A percentile compares a stretch with the other conserved stretches of the same genome.
Conservation (phyloP, 371 early-diverging fungal genomes). For the Nosema muscidifuracis region DNA sequence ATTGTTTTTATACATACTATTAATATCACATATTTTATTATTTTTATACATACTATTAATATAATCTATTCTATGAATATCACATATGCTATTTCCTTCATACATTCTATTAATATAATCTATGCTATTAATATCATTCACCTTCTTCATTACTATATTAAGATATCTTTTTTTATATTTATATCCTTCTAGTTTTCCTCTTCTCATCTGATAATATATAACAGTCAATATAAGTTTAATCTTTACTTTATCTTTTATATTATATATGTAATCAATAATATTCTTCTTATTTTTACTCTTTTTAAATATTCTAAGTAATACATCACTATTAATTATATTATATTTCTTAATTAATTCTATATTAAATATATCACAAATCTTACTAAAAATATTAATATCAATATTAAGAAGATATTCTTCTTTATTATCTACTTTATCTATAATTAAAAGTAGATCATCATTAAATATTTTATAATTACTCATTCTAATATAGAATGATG, state of each 20-base stretch:
- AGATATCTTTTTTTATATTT: not conserved
- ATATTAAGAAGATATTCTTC: constrained; percentile 1
- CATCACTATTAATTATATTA: not conserved
- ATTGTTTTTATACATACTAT: too few relatives aligned
- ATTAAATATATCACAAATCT: not conserved
- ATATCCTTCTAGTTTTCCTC: not conserved
- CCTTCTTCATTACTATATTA: not conserved
- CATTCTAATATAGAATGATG: too few relatives aligned
- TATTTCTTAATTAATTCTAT: not conserved
- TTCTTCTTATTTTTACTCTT: not conserved
- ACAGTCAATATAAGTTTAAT: not conserved
- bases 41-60: too few relatives aligned
- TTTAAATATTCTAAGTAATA: not conserved
- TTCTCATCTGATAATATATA: not conserved
- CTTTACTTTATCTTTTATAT: not conserved
- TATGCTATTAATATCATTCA: too few relatives aligned
- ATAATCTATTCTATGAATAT: too few relatives aligned
- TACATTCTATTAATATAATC: too few relatives aligned
- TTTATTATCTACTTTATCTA: too few relatives aligned
- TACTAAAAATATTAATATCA: not conserved
- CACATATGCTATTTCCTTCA: too few relatives aligned
- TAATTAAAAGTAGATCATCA: too few relatives aligned
- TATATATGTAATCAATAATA: constrained; percentile 1
- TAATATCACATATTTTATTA: too few relatives aligned
- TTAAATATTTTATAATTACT: too few relatives aligned